phyloP scores from a whole-genome alignment of 164 flowering plant genomes.

The Liriodendron chinense region DNA sequence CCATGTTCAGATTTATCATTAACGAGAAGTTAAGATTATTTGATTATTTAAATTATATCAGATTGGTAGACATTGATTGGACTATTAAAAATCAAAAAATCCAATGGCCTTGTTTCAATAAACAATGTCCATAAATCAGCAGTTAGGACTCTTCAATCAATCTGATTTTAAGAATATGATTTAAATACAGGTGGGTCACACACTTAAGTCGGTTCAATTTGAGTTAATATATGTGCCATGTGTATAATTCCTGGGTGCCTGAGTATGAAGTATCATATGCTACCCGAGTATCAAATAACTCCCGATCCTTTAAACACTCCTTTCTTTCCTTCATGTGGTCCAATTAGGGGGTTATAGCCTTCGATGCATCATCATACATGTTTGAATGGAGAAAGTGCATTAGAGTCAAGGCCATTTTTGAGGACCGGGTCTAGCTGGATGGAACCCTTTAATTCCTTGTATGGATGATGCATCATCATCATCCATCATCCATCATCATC shows the following conservation, averaged over 20 bases:
- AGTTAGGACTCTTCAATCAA: too few species aligned
- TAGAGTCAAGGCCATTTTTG: constrained; percentile 4
- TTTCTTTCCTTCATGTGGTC: neutral
- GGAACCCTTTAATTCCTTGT: neutral
- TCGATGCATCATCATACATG: constrained; percentile 1
- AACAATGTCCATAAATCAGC: too few species aligned
- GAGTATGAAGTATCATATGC: neutral
- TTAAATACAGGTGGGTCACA: too few species aligned
- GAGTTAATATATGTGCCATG: neutral
- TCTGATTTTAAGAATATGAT: too few species aligned
- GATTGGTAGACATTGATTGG: neutral
- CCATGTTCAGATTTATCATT: too few species aligned
- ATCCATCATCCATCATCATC: constrained; percentile 1
- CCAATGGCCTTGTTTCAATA: too few species aligned
- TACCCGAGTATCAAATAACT: neutral
- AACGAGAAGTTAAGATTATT: neutral
- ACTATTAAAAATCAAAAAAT: too few species aligned
- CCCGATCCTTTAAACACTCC: neutral
- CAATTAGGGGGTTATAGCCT: constrained; percentile 1
- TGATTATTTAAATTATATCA: too few species aligned
- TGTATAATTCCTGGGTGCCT: neutral
- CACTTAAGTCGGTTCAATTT: neutral
- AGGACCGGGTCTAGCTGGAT: neutral
- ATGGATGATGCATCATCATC: constrained; percentile 8
- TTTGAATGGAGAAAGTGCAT: constrained; percentile 8